Base-by-base conservation (phyloP, 2,329 filamentous ascomycete species). In the Diaporthe aspalathi region DNA sequence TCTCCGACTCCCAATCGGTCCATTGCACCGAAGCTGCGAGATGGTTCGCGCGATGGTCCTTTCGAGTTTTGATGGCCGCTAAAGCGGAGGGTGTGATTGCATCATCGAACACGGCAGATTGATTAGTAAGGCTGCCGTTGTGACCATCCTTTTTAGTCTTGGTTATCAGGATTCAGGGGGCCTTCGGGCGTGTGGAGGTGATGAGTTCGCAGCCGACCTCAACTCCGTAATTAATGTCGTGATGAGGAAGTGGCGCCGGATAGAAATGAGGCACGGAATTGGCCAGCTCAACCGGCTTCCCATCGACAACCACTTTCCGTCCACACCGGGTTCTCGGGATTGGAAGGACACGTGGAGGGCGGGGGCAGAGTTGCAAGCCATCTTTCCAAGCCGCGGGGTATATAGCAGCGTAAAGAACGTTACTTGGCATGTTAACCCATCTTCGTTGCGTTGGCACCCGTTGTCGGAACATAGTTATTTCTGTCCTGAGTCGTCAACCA, bases 41-140 rank as follows among this genome's bases (percentile, higher is more conserved):
- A 22, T 65, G 60, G 45, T 65, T 65, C 60, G 45, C 29, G n/a
- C 45, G 45, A 65, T 38, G 45, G 14, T 11, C 45, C 60, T 50
- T 38, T 65, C 50, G 22, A 50, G 60, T 65, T 63, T 38, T 50
- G 29, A 65, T 49, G 32, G 14, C 60, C 60, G 60, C 60, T 50
- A 65, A 65, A 38, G 3, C 45, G 8, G 35, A 38, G n/a, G 45
- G 60, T 49, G 45, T 65, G 43, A 65, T 50, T 65, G 60, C 60
- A 65, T 65, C 45, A 65, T 65, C 29, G 60, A 50, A 50, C 43
- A 49, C 29, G 45, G 60, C 60, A 65, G 45, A 49, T 63, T 20
- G 17, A 63, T 22, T 47, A 63, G 60, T 38, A 50, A 49, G 11
- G n/a, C 20, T 5, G 43, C 27, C 60, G 27, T 49, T 49, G 53